phyloP scores from a whole-genome alignment of 1,139 yeast genomes.

The Debaryomyces psychrophilus region DNA sequence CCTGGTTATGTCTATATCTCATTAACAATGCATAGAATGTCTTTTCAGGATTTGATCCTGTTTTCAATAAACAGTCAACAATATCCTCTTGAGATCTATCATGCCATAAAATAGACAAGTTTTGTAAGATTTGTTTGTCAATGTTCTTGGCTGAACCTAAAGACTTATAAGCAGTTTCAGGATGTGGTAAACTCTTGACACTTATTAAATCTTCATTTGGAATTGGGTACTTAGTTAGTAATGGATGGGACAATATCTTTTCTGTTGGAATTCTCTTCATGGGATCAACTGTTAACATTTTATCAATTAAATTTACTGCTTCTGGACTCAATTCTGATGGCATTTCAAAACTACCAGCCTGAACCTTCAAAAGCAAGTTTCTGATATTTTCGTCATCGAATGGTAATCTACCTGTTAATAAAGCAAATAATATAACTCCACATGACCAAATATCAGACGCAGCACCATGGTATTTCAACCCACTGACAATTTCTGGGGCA shows the following conservation, averaged over 20 bases:
- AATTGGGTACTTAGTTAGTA: constrained; percentile 62
- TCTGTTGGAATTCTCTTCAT: constrained; percentile 71
- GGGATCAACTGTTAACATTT: constrained; percentile 83
- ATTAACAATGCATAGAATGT: constrained; percentile 70
- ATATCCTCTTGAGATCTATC: constrained; percentile 65
- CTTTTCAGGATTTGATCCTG: constrained; percentile 71
- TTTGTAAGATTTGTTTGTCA: constrained; percentile 66
- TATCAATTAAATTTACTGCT: constrained; percentile 69
- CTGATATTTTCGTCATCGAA: constrained; percentile 82
- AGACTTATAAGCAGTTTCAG: constrained; percentile 58
- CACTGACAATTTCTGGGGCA: constrained; percentile 83
- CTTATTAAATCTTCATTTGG: constrained; percentile 53
- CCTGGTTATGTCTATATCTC: constrained; percentile 56
- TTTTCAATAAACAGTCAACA: constrained; percentile 52
- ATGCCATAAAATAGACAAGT: constrained; percentile 75
- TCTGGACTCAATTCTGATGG: constrained; percentile 65
- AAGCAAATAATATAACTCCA: constrained; percentile 78
- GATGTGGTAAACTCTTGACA: constrained; percentile 62
- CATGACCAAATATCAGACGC: constrained; percentile 89
- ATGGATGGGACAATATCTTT: constrained; percentile 76
- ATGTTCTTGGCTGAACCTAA: constrained; percentile 52
- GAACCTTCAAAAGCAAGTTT: constrained; percentile 69
- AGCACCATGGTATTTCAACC: constrained; percentile 76
- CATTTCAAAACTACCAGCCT: constrained; percentile 74
- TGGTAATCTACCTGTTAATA: constrained; percentile 77